Evolutionary conservation across 768 basidiomycete genomes (phyloP), one percentile per base, ranked within the genome.

Genomic region (Calocera cornea): DNA sequence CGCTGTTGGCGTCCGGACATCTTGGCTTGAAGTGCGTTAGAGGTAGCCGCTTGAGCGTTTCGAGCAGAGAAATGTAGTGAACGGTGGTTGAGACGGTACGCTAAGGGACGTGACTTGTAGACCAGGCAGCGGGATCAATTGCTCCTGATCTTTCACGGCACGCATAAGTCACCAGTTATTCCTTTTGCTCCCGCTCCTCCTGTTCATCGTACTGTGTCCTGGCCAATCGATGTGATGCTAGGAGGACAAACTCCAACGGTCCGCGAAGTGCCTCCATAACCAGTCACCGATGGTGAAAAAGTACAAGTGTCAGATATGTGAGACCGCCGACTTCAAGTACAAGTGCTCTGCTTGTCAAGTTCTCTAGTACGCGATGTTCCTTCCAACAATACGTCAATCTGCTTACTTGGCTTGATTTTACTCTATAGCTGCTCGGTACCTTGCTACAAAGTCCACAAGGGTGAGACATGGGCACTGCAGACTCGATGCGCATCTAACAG

Each of bases 1-100:
- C 93, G 90, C 76, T 93, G 89, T 76, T 92, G 91, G 74, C 93
- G 89, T 73, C 85, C 86, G 36, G 90, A 92, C 94, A 97, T 97
- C 76, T 74, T 86, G 79, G 40, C 44, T 44, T 34, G 54, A 68
- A 50, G 40, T 8, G 22, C n/a, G 47, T 67, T 67, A 16, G 65
- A 27, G 17, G 11, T 22, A 34, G 40, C 5, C 29, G 27, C 14
- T 22, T 8, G 34, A 65, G 34, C 34, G 8, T 19, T 7, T 47
- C 7, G 19, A 19, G 44, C 7, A 47, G 44, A 19, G 24, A 47
- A 8, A 47, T 17, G 19, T 7, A 19, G 24, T 7, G 5, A 19
- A 19, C 8, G 19, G 3, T 7, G 44, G 7, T 17, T 19, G 8
- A 47, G 7, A 17, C 44, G 44, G 19, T 19, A 19, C 44, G 19